Percentiles rank a stretch among this genome's conserved stretches.
phyloP scores from a whole-genome alignment of 345 rosid genomes.

The Gossypium arboreum region DNA sequence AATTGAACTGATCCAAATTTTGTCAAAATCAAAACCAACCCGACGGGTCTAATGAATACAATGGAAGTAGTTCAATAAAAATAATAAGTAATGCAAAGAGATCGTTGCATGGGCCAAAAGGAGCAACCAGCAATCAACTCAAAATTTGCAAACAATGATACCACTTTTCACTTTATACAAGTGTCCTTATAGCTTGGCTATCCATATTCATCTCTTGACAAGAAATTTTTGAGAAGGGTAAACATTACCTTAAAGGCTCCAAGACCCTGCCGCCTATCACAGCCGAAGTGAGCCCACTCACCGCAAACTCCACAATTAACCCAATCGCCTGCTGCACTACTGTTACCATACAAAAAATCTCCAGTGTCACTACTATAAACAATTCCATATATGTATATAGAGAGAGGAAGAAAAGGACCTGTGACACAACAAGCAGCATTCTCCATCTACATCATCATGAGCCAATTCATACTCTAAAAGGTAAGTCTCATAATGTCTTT shows the following conservation, averaged over 20 bases:
- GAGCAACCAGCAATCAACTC: not conserved
- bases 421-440: conserved; percentile 94
- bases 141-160: not conserved
- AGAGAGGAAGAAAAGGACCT: conserved; percentile 37
- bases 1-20: too few species aligned
- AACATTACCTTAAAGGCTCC: conserved; percentile 88
- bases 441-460: conserved; percentile 98
- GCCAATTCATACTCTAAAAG: conserved; percentile 94
- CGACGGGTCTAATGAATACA: not conserved
- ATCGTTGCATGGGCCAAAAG: not conserved
- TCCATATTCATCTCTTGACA: not conserved
- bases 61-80: too few species aligned
- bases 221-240: not conserved
- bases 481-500: conserved; percentile 95
- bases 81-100: too few species aligned
- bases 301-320: conserved; percentile 98
- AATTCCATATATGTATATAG: not conserved
- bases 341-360: conserved; percentile 35
- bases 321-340: conserved; percentile 99
- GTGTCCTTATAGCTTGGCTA: too few species aligned
- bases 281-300: conserved; percentile 99
- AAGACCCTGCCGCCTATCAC: conserved; percentile 96
- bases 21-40: too few species aligned
- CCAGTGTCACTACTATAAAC: conserved; percentile 17
- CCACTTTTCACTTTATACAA: too few species aligned